Base-by-base conservation (phyloP, 2,329 filamentous ascomycete species). In the Harringtonia lauricola region DNA sequence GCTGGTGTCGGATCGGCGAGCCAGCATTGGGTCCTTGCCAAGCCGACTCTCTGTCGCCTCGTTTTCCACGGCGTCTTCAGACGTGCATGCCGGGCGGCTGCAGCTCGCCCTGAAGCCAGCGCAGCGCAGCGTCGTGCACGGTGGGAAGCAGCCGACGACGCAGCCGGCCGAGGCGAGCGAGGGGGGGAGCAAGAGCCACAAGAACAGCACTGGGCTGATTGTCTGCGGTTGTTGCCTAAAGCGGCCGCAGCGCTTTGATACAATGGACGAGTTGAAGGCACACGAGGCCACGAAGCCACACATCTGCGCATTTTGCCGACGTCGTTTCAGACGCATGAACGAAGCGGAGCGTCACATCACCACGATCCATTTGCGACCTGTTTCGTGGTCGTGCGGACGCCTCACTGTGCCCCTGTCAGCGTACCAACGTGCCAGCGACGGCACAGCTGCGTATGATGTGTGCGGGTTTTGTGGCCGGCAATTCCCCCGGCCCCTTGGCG, bases 341-440 rank as follows among this genome's bases (percentile, higher is more conserved):
- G 50, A 52, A 21, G 49, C 50, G 6, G 50, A 52, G 46, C 48
- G 50, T 1, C 50, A 52, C 26, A 52, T 52, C 10, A 49, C 45
- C 19, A 51, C 50, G 3, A 52, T 52, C 34, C 50, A 52, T 15
- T 33, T 49, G 33, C 45, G 49, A 28, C 50, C 48, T 8, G 49
- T 39, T 14, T 52, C 50, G 15, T 52, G 50, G 50, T 49, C 49
- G 6, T 52, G 50, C 33, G 40, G 45, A 2, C 49, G 49, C 2
- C 41, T 52, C 8, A 44, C n/a, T 14, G 41, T 26, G 7, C 45
- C 49, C 1, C 21, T 51, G 39, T 29, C n/a, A 17, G 47, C 50
- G 7, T 52, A 45, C 18, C 50, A 51, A n/a, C 30, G 42, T 3
- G 40, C 51, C 12, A 48, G 36, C 9, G 49, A 50, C 28, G 45